Conservation (phyloP, 805 yeast genomes). For the Sungouiozyma ichnusensis region DNA sequence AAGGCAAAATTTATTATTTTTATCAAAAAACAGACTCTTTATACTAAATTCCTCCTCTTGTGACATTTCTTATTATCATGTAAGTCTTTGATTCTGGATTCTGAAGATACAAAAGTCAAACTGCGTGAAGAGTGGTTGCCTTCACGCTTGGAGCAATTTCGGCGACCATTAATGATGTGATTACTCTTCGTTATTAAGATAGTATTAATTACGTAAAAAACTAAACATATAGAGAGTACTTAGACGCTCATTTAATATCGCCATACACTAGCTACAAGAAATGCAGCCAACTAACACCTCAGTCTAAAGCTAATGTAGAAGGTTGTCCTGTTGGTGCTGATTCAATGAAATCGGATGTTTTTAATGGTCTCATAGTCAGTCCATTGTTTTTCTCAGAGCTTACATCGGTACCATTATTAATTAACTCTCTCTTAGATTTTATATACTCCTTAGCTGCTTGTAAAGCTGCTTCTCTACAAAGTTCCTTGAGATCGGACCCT, state of each 20-base stretch:
- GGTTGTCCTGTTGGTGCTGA: not conserved
- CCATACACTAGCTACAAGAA: not conserved
- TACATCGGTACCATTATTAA: conserved; percentile 5
- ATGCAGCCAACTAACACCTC: not conserved
- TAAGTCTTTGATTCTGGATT: too few species aligned
- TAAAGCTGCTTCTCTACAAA: conserved; percentile 89
- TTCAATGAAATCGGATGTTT: conserved; percentile 48
- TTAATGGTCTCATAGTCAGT: conserved; percentile 48
- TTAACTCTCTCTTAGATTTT: conserved; percentile 36
- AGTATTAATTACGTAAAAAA: not conserved
- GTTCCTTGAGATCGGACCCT: conserved; percentile 86
- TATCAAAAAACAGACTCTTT: conserved; percentile 40
- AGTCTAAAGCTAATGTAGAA: not conserved
- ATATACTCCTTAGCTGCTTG: conserved; percentile 81
- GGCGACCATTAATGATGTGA: not conserved
- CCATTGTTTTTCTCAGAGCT: conserved; percentile 22
- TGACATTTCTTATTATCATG: conserved; percentile 2
- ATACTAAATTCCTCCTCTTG: conserved; percentile 1
- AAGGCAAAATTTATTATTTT: conserved; percentile 92
- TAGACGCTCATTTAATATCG: not conserved
- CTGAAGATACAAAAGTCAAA: too few species aligned
- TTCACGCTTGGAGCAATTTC: too few species aligned
- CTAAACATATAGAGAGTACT: not conserved
- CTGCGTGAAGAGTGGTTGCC: too few species aligned
- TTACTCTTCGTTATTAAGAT: not conserved